Conservation (phyloP, 1,139 yeast genomes). For the Yamadazyma kanchanaburiensis region DNA sequence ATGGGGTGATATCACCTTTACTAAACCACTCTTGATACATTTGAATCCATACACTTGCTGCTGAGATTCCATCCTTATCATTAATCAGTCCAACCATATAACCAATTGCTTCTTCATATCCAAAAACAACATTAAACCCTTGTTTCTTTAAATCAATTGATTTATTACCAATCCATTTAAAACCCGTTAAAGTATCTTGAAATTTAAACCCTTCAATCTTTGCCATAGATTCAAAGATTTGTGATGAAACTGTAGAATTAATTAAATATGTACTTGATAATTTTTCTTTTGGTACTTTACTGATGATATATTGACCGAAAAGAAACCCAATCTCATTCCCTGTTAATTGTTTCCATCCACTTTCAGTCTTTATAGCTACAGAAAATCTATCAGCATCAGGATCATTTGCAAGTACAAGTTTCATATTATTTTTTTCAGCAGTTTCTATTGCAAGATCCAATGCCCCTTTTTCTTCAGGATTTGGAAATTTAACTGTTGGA, state of each 20-base stretch:
- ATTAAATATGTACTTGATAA: slow-evolving; percentile 53
- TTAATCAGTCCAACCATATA: slow-evolving; percentile 85
- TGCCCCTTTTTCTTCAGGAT: slow-evolving; percentile 95
- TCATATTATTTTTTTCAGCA: slow-evolving; percentile 46
- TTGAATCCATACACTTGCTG: slow-evolving; percentile 75
- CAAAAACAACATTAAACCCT: slow-evolving; percentile 79
- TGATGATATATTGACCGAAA: slow-evolving; percentile 66
- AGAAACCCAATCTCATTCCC: slow-evolving; percentile 90
- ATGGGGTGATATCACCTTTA: slow-evolving; percentile 27
- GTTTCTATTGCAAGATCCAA: slow-evolving; percentile 61
- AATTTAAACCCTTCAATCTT: slow-evolving; percentile 55
- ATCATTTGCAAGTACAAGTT: slow-evolving; percentile 80
- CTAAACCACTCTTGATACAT: slow-evolving; percentile 53
- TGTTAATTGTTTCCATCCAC: slow-evolving; percentile 72
- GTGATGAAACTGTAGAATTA: slow-evolving; percentile 91
- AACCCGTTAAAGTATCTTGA: slow-evolving; percentile 87
- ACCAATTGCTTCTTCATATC: slow-evolving; percentile 94
- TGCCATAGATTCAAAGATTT: slow-evolving; percentile 73
- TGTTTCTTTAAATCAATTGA: slow-evolving; percentile 67
- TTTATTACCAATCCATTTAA: slow-evolving; percentile 95
- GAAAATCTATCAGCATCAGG: slow-evolving; percentile 97
- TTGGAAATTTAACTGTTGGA: slow-evolving; percentile 84
- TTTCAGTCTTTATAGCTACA: slow-evolving; percentile 55
- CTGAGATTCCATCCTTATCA: slow-evolving; percentile 92
- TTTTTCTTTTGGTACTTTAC: slow-evolving; percentile 27